phyloP scores from a whole-genome alignment of 2,329 filamentous ascomycete species.

The Fusarium floridanum region DNA sequence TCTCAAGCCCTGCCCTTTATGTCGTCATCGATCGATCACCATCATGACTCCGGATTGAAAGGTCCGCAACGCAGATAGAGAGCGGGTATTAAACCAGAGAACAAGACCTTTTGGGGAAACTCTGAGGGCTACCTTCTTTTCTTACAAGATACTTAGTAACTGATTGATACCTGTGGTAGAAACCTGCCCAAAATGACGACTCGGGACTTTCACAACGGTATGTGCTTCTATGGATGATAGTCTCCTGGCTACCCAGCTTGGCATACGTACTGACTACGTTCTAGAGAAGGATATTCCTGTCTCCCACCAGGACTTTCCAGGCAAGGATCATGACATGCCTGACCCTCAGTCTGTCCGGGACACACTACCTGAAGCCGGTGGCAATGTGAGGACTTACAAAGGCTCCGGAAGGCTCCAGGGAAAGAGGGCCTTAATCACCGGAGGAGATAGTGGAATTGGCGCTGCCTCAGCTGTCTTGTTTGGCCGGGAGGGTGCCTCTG shows the following conservation, averaged over 20 bases:
- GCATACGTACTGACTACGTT: slow-evolving; percentile 44
- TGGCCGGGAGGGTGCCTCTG: slow-evolving; percentile 80
- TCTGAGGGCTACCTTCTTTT: not conserved
- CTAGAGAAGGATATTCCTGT: slow-evolving; percentile 50
- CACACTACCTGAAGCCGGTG: slow-evolving; percentile 75
- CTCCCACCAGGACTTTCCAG: slow-evolving; percentile 48
- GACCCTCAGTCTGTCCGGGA: slow-evolving; percentile 68
- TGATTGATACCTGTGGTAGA: not conserved
- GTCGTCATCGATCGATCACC: slow-evolving; percentile 46
- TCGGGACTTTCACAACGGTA: slow-evolving; percentile 42
- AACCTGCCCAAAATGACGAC: slow-evolving; percentile 36
- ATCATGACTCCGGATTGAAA: slow-evolving; percentile 34
- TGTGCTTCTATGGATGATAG: not conserved
- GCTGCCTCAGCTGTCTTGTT: slow-evolving; percentile 81
- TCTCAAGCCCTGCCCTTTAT: slow-evolving; percentile 25
- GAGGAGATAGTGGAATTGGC: slow-evolving; percentile 84
- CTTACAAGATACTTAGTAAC: not conserved
- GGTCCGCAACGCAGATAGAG: slow-evolving; percentile 22
- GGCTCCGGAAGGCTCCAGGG: slow-evolving; percentile 81
- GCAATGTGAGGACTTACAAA: slow-evolving; percentile 77
- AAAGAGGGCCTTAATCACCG: slow-evolving; percentile 83
- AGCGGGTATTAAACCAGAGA: slow-evolving; percentile 25
- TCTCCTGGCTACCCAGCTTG: no score
- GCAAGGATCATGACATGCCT: slow-evolving; percentile 47
- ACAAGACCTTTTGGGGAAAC: not conserved